Conservation (phyloP, 2,329 filamentous ascomycete genomes). For the Diaporthe ilicicola region DNA sequence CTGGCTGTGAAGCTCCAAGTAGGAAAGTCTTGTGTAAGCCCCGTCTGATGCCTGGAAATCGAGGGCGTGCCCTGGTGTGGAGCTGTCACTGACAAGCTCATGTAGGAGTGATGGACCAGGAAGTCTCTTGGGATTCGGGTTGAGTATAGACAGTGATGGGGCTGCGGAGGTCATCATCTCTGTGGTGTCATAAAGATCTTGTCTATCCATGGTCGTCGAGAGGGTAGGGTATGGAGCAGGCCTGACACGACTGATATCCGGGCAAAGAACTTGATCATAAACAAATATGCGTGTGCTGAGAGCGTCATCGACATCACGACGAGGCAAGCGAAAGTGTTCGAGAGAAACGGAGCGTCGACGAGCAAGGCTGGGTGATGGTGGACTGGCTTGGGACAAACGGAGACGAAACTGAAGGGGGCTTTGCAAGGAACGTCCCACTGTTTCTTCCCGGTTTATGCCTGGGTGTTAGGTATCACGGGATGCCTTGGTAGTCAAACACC, state of each 20-base stretch:
- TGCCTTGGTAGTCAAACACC: background rate
- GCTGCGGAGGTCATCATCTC: conserved; percentile 16
- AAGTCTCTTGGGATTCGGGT: conserved; percentile 50
- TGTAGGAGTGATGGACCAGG: conserved; percentile 58
- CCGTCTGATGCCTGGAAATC: conserved; percentile 67
- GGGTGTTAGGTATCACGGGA: conserved; percentile 19
- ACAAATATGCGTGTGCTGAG: background rate
- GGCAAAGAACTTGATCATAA: background rate
- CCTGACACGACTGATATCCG: conserved; percentile 3
- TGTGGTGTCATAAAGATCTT: conserved; percentile 17
- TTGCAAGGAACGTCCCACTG: conserved; percentile 20
- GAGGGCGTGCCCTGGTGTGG: conserved; percentile 59
- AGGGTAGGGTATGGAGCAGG: background rate
- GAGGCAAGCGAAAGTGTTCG: background rate
- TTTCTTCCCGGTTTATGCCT: conserved; percentile 15
- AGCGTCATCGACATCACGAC: conserved; percentile 27
- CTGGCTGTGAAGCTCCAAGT: conserved; percentile 64
- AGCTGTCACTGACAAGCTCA: conserved; percentile 63
- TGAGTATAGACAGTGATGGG: conserved; percentile 53
- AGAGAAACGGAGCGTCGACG: conserved; percentile 23
- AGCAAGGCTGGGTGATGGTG: background rate
- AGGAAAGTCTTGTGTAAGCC: conserved; percentile 61
- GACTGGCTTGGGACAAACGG: conserved; percentile 28
- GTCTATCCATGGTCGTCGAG: conserved; percentile 13
- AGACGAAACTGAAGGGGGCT: conserved; percentile 32